Evolutionary conservation across 2,329 filamentous ascomycete species (phyloP).

Genomic region (Fusarium floridanum): DNA sequence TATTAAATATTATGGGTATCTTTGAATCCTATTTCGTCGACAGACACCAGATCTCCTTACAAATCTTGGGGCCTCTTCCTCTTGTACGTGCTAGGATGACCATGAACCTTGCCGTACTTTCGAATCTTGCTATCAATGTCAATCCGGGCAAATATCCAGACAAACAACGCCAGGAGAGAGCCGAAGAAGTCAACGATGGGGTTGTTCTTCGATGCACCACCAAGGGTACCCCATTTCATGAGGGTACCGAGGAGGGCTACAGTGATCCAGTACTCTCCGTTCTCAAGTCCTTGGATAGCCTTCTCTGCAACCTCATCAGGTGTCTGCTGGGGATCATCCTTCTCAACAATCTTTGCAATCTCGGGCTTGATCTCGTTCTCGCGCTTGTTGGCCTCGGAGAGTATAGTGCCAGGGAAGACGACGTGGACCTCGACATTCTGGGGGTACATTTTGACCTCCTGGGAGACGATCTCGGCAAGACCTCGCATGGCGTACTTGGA

Average conservation of each 20-base stretch:
- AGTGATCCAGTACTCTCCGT: conserved; percentile 82
- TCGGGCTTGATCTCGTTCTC: conserved; percentile 86
- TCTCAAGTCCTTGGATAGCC: conserved; percentile 81
- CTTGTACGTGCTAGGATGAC: conserved; percentile 66
- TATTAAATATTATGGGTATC: conserved; percentile 40
- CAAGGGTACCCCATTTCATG: conserved; percentile 74
- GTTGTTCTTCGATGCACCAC: conserved; percentile 69
- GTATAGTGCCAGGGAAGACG: conserved; percentile 87
- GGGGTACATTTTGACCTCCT: conserved; percentile 90
- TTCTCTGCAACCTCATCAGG: conserved; percentile 81
- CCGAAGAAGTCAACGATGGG: conserved; percentile 71
- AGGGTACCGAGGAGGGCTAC: conserved; percentile 78
- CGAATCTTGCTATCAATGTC: conserved; percentile 70
- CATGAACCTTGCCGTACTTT: conserved; percentile 68
- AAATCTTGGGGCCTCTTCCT: conserved; percentile 46
- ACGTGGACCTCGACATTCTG: conserved; percentile 84
- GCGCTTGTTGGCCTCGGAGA: conserved; percentile 77
- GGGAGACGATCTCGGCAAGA: conserved; percentile 84
- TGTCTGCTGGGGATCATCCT: conserved; percentile 82
- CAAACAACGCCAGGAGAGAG: conserved; percentile 64
- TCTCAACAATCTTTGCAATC: conserved; percentile 83
- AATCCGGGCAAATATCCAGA: conserved; percentile 70
- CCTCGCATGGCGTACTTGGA: conserved; percentile 87
- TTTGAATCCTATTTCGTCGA: conserved; percentile 7
- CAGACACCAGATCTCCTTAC: neutral